These are phyloP conservation scores for Avena insularis DNA, from an alignment of 176 grass and related monocot genomes.

Conservation along the genomic window DNA sequence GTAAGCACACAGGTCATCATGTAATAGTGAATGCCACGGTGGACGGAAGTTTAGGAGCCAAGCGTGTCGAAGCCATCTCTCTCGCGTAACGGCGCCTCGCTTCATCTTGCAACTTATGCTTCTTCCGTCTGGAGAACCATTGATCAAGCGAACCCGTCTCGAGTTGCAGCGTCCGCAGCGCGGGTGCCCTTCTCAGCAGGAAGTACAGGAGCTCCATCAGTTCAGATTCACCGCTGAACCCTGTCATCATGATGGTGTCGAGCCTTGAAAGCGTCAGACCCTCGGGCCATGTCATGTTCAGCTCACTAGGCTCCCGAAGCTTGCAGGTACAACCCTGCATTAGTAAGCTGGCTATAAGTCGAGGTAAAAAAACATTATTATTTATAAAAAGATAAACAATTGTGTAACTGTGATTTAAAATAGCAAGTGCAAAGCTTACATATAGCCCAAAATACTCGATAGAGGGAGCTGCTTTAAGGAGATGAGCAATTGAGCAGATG, in stretches of 20 bases:
- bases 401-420: background rate
- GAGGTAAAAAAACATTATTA: background rate
- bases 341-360: background rate
- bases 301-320: background rate
- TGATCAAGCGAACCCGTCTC: background rate
- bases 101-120: background rate
- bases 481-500: background rate
- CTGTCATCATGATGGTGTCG: background rate
- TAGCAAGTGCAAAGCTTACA: background rate
- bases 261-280: background rate
- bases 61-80: background rate
- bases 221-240: constrained; percentile 35
- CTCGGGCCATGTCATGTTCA: constrained; percentile 19
- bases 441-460: constrained; percentile 15
- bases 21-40: background rate
- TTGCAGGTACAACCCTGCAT: constrained; percentile 1
- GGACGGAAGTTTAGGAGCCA: constrained; percentile 23
- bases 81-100: background rate
- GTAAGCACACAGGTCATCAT: background rate
- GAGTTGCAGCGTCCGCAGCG: background rate
- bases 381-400: background rate
- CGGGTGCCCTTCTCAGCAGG: constrained; percentile 11
- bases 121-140: background rate
- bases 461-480: background rate
- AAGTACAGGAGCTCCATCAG: constrained; percentile 8